A percentile compares a stretch with the other conserved stretches of the same genome.
These are phyloP conservation scores for Mortierella sp. DNA, from an alignment of 371 early-diverging fungal species.

Conservation along the genomic window DNA sequence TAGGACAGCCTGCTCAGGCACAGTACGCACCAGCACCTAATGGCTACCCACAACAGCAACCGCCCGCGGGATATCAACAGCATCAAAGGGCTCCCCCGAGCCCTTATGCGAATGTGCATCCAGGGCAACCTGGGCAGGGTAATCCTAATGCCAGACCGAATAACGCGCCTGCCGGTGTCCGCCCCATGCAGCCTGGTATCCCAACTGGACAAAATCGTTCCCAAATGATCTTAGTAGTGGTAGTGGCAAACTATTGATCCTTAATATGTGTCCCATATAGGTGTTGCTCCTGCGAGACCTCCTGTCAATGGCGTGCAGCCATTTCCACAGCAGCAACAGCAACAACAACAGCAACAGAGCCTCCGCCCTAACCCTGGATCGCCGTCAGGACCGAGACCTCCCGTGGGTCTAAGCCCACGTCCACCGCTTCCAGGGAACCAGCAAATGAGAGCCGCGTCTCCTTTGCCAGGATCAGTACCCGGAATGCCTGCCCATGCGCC, in stretches of 20 bases:
- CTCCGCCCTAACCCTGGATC: slow-evolving; percentile 36
- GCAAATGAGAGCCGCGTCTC: slow-evolving; percentile 33
- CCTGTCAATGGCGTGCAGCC: slow-evolving; percentile 32
- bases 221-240: not conserved
- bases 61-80: slow-evolving; percentile 18
- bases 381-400: slow-evolving; percentile 36
- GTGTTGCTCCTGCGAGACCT: slow-evolving; percentile 26
- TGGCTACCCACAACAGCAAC: slow-evolving; percentile 27
- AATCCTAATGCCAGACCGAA: slow-evolving; percentile 29
- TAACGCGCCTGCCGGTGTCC: slow-evolving; percentile 26
- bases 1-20: slow-evolving; percentile 33
- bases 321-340: slow-evolving; percentile 27
- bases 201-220: not conserved
- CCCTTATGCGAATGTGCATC: slow-evolving; percentile 34
- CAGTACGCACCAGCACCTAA: slow-evolving; percentile 28
- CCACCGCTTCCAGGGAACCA: slow-evolving; percentile 37
- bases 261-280: not conserved
- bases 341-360: slow-evolving; percentile 26
- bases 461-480: slow-evolving; percentile 30
- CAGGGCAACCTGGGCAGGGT: slow-evolving; percentile 26
- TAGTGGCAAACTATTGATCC: not conserved
- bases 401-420: slow-evolving; percentile 24
- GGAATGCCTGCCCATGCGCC: slow-evolving; percentile 25
- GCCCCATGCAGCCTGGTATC: slow-evolving; percentile 47
- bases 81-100: slow-evolving; percentile 19